Evolutionary conservation across 1,284 basidiomycete species (phyloP), one percentile per base, ranked within the genome.

Genomic region (Meripilus lineatus): DNA sequence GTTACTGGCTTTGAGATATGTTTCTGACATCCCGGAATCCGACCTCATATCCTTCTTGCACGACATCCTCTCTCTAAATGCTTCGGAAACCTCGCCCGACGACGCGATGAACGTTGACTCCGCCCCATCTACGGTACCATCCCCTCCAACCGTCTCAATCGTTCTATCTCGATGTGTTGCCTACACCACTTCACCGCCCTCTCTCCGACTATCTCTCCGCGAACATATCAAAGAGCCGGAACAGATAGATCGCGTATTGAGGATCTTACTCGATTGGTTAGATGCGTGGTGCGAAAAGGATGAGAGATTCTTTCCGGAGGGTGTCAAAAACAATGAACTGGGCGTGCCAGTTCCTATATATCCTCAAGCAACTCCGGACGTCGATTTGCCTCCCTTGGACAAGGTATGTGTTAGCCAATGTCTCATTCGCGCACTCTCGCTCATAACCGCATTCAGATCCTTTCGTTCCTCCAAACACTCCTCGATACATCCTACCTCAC

Each of bases 401-500:
- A 77, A 81, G 65, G 79, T 79, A 49, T 17, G 67, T 50, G 14
- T n/a, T n/a, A n/a, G n/a, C 17, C 34, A 10, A 26, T 37, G 17
- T 43, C 20, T 42, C 35, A 2, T 28, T 23, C n/a, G 32, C 7
- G 24, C 25, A 18, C 13, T 25, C 17, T n/a, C 38, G 15, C 44
- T 36, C 8, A 40, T 22, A 21, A 32, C 21, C 22, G 33, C 5
- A 8, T 13, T 34, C 11, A 86, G 81, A 61, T 79, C 35, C 61
- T 83, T 18, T 51, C 59, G 1, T 84, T 88, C 64, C 56, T 82
- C 6, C 79, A 83, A 59, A 67, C 70, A 5, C 56, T 86, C 43
- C 67, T 89, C 20, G 86, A 89, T 58, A 72, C 84, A 0, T 79
- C 76, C 5, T 84, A 84, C 59, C 67, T 88, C 34, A 62, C 70